A percentile compares a stretch with the other conserved stretches of the same genome.
phyloP scores from a whole-genome alignment of 164 flowering plant genomes.

The Vitis rotundifolia region DNA sequence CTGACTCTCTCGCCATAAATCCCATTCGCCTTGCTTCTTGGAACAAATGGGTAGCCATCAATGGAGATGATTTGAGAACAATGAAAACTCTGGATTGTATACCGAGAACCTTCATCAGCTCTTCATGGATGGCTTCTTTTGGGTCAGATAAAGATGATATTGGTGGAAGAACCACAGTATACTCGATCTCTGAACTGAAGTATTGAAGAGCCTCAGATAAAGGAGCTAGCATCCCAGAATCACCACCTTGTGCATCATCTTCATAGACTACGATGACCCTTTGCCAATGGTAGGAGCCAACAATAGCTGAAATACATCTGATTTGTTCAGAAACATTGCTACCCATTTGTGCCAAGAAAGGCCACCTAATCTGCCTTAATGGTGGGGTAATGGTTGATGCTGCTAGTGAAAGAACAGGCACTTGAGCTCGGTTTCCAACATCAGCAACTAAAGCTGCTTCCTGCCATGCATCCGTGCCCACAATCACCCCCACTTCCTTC shows the following conservation, averaged over 20 bases:
- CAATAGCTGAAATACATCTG: constrained; percentile 36
- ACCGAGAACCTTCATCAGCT: no score
- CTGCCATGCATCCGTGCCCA: constrained; percentile 47
- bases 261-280: constrained; percentile 41
- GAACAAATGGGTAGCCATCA: no score
- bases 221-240: no score
- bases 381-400: constrained; percentile 30
- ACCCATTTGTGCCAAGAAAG: constrained; percentile 39
- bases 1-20: no score
- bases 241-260: constrained; percentile 35
- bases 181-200: no score
- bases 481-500: constrained; percentile 25
- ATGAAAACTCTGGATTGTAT: no score
- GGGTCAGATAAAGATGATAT: no score
- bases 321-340: constrained; percentile 24
- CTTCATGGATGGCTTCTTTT: no score
- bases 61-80: no score
- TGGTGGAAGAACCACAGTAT: no score
- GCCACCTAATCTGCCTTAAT: constrained; percentile 31
- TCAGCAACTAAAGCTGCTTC: constrained; percentile 47
- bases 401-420: constrained; percentile 47
- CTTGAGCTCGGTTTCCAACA: constrained; percentile 35
- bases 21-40: no score
- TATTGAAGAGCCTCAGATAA: no score
- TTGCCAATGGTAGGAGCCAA: constrained; percentile 33